Conservation (phyloP, 768 basidiomycete species). For the Postia placenta region DNA sequence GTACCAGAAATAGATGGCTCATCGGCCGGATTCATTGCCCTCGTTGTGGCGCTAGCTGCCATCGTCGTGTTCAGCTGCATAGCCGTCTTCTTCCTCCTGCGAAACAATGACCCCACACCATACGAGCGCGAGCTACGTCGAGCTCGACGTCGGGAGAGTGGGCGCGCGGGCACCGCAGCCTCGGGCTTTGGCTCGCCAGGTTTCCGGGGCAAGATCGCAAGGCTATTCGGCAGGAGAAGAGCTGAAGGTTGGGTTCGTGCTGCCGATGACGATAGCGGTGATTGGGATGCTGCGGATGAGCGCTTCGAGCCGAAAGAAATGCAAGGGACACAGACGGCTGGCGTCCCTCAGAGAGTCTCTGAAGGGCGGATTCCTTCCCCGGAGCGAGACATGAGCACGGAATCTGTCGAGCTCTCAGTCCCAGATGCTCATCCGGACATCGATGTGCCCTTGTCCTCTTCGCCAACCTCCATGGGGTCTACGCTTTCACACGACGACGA, state of each 20-base stretch:
- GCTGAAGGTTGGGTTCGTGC: constrained; percentile 47
- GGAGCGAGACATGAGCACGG: constrained; percentile 6
- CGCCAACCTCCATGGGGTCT: constrained; percentile 7
- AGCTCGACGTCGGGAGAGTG: constrained; percentile 12
- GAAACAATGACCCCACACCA: constrained; percentile 37
- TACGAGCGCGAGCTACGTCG: constrained; percentile 24
- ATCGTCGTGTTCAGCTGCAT: constrained; percentile 48
- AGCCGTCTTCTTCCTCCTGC: constrained; percentile 52
- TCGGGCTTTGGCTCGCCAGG: constrained; percentile 19
- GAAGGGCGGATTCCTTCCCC: too few species aligned
- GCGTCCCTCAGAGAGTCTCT: too few species aligned
- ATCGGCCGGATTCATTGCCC: constrained; percentile 49
- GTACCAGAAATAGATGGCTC: constrained; percentile 22
- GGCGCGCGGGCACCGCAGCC: constrained; percentile 14
- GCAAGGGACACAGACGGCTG: not conserved
- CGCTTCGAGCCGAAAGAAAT: not conserved
- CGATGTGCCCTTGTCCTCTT: constrained; percentile 6
- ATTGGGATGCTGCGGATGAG: constrained; percentile 31
- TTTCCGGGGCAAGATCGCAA: constrained; percentile 22
- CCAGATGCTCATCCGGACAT: not conserved
- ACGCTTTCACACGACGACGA: not conserved
- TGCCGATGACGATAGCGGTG: constrained; percentile 35
- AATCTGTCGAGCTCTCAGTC: constrained; percentile 11
- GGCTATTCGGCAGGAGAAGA: constrained; percentile 23
- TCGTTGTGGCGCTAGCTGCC: constrained; percentile 49